Evolutionary conservation across 2,329 filamentous ascomycete species (phyloP).

Genomic region (Trichoderma aggressivum): DNA sequence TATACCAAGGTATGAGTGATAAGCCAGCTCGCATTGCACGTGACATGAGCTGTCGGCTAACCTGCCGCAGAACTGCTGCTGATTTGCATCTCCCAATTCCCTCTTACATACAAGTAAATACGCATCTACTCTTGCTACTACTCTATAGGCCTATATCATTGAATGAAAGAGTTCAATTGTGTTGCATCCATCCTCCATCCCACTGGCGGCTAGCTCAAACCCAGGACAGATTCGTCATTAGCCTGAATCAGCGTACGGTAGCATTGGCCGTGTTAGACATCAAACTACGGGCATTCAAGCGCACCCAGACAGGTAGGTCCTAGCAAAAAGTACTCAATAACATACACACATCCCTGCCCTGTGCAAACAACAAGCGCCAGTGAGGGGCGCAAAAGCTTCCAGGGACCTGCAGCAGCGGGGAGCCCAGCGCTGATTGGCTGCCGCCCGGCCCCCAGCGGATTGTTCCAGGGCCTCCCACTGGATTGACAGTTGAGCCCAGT

Average conservation of each 20-base stretch:
- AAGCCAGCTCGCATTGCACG: too few relatives aligned
- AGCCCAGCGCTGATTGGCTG: constrained; percentile 6
- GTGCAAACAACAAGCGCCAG: background rate
- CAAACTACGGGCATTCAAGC: background rate
- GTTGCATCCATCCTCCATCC: background rate
- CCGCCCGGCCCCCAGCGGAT: background rate
- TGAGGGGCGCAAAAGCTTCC: background rate
- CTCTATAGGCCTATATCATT: too few relatives aligned
- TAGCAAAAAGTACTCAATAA: background rate
- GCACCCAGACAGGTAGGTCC: background rate
- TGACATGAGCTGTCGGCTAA: too few relatives aligned
- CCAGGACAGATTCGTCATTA: background rate
- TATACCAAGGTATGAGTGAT: too few relatives aligned
- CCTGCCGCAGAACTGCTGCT: background rate
- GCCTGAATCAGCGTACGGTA: background rate
- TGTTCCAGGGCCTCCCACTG: background rate
- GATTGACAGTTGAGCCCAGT: background rate
- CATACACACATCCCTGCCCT: background rate
- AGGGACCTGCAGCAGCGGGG: constrained; percentile 14
- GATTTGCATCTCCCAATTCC: background rate
- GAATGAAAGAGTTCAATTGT: background rate
- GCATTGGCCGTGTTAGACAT: background rate
- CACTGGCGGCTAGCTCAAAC: background rate
- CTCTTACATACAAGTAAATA: background rate
- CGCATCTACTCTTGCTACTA: too few relatives aligned